Evolutionary conservation across 2,329 filamentous ascomycete species (phyloP), one percentile per base, ranked within the genome.

Genomic region (Colletotrichum sojae): DNA sequence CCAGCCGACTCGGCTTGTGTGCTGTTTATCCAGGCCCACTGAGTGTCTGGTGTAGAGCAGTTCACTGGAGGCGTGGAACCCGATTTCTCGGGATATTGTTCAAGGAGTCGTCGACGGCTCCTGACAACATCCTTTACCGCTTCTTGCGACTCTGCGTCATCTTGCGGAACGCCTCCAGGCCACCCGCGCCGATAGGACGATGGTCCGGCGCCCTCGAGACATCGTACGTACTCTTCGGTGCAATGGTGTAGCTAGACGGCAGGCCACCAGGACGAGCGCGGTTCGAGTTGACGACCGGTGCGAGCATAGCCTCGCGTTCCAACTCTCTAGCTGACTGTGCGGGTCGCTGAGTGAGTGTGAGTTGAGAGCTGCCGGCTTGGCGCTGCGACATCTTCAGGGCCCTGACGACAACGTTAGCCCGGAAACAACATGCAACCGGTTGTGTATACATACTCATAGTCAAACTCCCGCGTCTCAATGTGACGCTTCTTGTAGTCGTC

Each of bases 401-500:
- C 53, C 86, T 89, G 73, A 25, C 51, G 74, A 70, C 71, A 72
- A 36, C 4, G 10, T 56, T 39, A 57, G 62, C 45, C 56, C 40
- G 18, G 39, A 48, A 22, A 6, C 9, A 40, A 39, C 6, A 8
- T 22, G 15, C 16, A 9, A 9, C 22, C 12, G 12, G 22, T 12
- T 20, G 40, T 10, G 25, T 31, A 62, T 55, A 84, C 87, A 67
- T 85, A 91, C 89, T 86, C 82, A 74, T 89, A 86, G 76, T 91
- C 89, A 72, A 88, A 91, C 62, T 91, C 88, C 69, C 87, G 87
- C 16, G 88, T 90, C 76, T 90, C 85, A 49, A 91, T 83, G 71
- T 88, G 87, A 22, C 93, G 90, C 85, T 97, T 96, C 82, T 94
- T 95, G 84, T 97, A 98, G 80, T 98, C 94, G 75, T 97, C 94